A percentile compares a stretch with the other conserved stretches of the same genome.
Evolutionary conservation across 192 early-diverging fungal species (phyloP).

Genomic region (Entomortierella parvispora): DNA sequence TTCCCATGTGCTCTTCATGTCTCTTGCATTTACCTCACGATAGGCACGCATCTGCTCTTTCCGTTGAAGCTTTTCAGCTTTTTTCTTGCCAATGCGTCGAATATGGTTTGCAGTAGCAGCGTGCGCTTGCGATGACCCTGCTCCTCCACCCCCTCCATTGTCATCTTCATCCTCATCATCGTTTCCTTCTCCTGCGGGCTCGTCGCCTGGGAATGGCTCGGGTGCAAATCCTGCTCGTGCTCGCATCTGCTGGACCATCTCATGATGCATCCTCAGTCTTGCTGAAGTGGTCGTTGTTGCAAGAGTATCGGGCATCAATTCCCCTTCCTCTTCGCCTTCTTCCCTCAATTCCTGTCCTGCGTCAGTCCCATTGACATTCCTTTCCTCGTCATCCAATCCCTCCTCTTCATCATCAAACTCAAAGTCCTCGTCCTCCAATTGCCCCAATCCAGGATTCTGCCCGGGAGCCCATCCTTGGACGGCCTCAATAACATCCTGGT

Average conservation of each 20-base stretch:
- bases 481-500: neutral
- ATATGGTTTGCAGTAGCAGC: conserved; percentile 7
- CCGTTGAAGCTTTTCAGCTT: conserved; percentile 48
- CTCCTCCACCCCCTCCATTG: conserved; percentile 32
- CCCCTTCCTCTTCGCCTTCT: neutral
- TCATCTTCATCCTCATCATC: conserved; percentile 9
- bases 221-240: conserved; percentile 50
- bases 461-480: neutral
- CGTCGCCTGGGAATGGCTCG: conserved; percentile 47
- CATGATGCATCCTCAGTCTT: conserved; percentile 47
- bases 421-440: conserved; percentile 2
- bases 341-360: conserved; percentile 3
- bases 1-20: neutral
- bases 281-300: conserved; percentile 44
- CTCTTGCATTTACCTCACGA: conserved; percentile 33
- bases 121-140: conserved; percentile 19
- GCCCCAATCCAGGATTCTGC: conserved; percentile 3
- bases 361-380: neutral
- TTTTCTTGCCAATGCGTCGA: conserved; percentile 52
- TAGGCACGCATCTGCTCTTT: conserved; percentile 53
- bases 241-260: conserved; percentile 51
- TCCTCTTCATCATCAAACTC: conserved; percentile 20
- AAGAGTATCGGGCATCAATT: conserved; percentile 6
- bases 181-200: neutral
- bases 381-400: conserved; percentile 5